Evolutionary conservation across 345 rosid genomes (phyloP).

Genomic region (Tarenaya hassleriana): DNA sequence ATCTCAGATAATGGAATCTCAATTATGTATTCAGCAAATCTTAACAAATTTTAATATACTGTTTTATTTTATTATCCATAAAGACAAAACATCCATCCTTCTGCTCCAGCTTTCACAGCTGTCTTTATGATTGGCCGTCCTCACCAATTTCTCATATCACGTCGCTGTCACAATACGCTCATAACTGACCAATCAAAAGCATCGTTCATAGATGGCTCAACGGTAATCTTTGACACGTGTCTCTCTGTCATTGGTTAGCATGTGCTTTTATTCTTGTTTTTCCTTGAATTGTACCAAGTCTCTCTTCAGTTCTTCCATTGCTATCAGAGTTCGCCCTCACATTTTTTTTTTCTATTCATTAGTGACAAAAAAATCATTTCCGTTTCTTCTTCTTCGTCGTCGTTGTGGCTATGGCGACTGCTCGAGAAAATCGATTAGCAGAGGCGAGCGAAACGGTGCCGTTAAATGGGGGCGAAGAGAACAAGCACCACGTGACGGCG

Average conservation of each 20-base stretch:
- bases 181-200: constrained; percentile 20
- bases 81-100: constrained; percentile 24
- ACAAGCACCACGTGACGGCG: background rate
- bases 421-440: constrained; percentile 17
- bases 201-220: background rate
- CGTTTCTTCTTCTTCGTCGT: too few species aligned
- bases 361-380: too few species aligned
- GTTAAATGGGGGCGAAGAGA: background rate
- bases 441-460: constrained; percentile 5
- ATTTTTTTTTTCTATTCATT: too few species aligned
- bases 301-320: too few species aligned
- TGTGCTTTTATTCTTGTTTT: background rate
- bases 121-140: constrained; percentile 29
- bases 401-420: constrained; percentile 22
- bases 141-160: constrained; percentile 5
- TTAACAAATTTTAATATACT: constrained; percentile 1
- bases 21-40: too few species aligned
- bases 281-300: too few species aligned
- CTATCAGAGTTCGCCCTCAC: too few species aligned
- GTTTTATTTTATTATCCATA: constrained; percentile 15
- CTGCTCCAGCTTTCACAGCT: constrained; percentile 30
- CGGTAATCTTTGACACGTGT: constrained; percentile 20
- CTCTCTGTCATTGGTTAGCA: background rate
- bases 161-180: constrained; percentile 9
- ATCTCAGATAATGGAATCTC: too few species aligned